Evolutionary conservation across 306 rosid species (phyloP).

Genomic region (Glycyrrhiza uralensis): DNA sequence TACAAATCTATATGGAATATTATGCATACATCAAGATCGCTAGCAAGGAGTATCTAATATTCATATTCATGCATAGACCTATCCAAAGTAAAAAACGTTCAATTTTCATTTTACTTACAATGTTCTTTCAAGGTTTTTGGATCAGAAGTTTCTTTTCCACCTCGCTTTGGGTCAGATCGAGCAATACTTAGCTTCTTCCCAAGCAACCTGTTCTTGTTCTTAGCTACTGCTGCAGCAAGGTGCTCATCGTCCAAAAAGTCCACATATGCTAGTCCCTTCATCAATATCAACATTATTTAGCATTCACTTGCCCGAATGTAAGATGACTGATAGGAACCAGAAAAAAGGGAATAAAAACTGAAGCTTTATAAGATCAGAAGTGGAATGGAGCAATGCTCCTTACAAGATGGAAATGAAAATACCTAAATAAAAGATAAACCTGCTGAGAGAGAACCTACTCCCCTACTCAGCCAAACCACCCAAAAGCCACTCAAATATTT

Average conservation of each 20-base stretch:
- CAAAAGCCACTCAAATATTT: too few relatives aligned
- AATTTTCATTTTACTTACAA: constrained; percentile 35
- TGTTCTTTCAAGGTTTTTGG: constrained; percentile 28
- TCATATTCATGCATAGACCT: constrained; percentile 10
- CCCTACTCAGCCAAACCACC: too few relatives aligned
- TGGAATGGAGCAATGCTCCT: too few relatives aligned
- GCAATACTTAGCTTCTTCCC: constrained; percentile 86
- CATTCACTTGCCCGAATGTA: neutral
- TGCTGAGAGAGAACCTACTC: too few relatives aligned
- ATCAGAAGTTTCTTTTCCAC: constrained; percentile 44
- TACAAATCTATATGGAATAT: neutral
- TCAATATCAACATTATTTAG: constrained; percentile 9
- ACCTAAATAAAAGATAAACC: too few relatives aligned
- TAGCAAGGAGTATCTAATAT: neutral
- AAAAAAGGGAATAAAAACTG: too few relatives aligned
- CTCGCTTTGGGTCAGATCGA: constrained; percentile 72
- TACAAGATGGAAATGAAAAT: too few relatives aligned
- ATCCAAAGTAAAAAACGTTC: neutral
- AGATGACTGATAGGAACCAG: too few relatives aligned
- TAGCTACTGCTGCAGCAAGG: constrained; percentile 77
- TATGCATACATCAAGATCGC: constrained; percentile 3
- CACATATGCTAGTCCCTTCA: constrained; percentile 91
- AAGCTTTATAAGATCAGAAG: too few relatives aligned
- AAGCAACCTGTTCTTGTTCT: constrained; percentile 55
- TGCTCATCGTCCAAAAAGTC: constrained; percentile 78